phyloP scores from a whole-genome alignment of 345 rosid genomes.

The Carallia brachiata region DNA sequence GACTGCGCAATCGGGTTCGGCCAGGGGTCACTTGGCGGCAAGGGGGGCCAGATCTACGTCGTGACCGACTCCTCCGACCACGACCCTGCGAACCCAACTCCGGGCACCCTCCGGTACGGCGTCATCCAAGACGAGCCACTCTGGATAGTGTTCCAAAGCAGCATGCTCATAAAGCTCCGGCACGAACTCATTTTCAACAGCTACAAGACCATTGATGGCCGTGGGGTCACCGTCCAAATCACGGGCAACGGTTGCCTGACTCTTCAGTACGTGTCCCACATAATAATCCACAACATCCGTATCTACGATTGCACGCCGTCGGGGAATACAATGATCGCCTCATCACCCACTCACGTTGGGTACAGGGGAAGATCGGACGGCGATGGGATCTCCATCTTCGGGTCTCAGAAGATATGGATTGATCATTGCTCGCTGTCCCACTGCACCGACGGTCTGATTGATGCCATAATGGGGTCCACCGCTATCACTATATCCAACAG shows the following conservation, averaged over 20 bases:
- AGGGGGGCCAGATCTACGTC: conserved; percentile 70
- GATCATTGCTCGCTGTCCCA: conserved; percentile 80
- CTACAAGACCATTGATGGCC: conserved; percentile 89
- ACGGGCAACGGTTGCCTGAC: conserved; percentile 89
- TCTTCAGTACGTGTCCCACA: conserved; percentile 62
- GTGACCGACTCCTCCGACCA: conserved; percentile 91
- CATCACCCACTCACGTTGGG: conserved; percentile 74
- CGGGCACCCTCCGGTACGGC: conserved; percentile 89
- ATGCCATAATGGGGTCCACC: conserved; percentile 86
- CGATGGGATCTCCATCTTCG: conserved; percentile 76
- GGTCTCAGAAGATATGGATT: conserved; percentile 78
- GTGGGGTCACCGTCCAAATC: conserved; percentile 61
- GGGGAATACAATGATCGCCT: conserved; percentile 60
- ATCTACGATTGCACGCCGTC: conserved; percentile 86
- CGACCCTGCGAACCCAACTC: conserved; percentile 69
- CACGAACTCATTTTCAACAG: conserved; percentile 84
- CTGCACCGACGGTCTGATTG: conserved; percentile 81
- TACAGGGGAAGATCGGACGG: conserved; percentile 79
- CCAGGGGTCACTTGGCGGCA: conserved; percentile 68
- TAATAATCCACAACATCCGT: conserved; percentile 84
- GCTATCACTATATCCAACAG: conserved; percentile 79
- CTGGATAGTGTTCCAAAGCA: conserved; percentile 71
- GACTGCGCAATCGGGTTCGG: conserved; percentile 89
- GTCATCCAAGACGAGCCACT: conserved; percentile 80
- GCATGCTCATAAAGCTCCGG: conserved; percentile 69